phyloP scores from a whole-genome alignment of 805 yeast species.

The Sporopachydermia lactativora region DNA sequence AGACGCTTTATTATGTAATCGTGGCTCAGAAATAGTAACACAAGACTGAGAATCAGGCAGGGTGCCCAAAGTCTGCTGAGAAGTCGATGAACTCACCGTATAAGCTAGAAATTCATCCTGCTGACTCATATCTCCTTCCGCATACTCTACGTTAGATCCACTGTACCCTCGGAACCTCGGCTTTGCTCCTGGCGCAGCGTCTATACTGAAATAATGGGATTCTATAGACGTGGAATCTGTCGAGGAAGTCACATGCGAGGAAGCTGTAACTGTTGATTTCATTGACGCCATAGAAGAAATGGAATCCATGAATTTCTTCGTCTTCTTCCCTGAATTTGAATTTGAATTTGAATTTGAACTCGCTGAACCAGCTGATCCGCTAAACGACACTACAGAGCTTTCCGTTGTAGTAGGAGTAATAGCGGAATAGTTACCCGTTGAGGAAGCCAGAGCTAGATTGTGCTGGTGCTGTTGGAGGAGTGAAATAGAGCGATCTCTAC shows the following conservation, averaged over 20 bases:
- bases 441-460: background rate
- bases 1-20: conserved; percentile 10
- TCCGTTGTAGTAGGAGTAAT: background rate
- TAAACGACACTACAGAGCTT: background rate
- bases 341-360: background rate
- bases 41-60: conserved; percentile 3
- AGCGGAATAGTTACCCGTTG: background rate
- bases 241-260: conserved; percentile 7
- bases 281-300: conserved; percentile 2
- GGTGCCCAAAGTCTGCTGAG: background rate
- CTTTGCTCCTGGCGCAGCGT: background rate
- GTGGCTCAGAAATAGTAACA: conserved; percentile 7
- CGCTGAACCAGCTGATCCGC: background rate
- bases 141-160: background rate
- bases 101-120: no score
- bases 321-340: background rate
- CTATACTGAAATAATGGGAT: conserved; percentile 4
- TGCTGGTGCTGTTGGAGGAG: background rate
- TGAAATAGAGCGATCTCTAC: background rate
- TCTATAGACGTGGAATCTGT: conserved; percentile 6
- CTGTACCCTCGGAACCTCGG: background rate
- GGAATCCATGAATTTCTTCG: conserved; percentile 1
- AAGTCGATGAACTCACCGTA: background rate
- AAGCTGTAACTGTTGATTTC: conserved; percentile 3
- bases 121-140: no score